These are phyloP conservation scores for Scheffersomyces illinoinensis DNA, from an alignment of 1,139 yeast species.

Conservation along the genomic window DNA sequence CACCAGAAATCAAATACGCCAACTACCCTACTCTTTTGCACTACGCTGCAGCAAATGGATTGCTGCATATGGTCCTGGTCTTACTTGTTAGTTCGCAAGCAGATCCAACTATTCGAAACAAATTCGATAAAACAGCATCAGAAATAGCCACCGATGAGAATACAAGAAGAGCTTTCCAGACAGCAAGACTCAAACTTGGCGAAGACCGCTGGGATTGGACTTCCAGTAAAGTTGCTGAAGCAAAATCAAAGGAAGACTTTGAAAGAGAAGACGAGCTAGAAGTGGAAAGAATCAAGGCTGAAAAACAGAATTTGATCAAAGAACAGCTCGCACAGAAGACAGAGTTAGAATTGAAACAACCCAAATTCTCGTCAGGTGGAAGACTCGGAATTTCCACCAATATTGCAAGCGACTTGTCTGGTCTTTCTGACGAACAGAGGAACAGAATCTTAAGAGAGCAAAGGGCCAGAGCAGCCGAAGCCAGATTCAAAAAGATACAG, in stretches of 20 bases:
- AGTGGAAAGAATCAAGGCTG: conserved; percentile 32
- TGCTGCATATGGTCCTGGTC: conserved; percentile 65
- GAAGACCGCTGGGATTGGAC: conserved; percentile 72
- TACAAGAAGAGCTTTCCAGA: conserved; percentile 61
- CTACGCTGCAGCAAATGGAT: conserved; percentile 70
- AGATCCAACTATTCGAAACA: conserved; percentile 62
- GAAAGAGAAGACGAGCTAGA: conserved; percentile 40
- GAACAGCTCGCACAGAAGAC: conserved; percentile 44
- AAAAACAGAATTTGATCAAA: conserved; percentile 38
- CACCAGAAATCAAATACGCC: conserved; percentile 53
- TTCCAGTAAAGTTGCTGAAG: conserved; percentile 62
- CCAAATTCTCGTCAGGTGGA: conserved; percentile 32
- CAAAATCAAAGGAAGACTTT: conserved; percentile 65
- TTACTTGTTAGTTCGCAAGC: conserved; percentile 67
- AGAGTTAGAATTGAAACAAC: conserved; percentile 38
- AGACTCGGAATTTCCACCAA: conserved; percentile 15
- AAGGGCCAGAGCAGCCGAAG: conserved; percentile 96
- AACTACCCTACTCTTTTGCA: conserved; percentile 77
- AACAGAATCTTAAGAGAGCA: conserved; percentile 86
- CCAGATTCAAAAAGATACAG: conserved; percentile 49
- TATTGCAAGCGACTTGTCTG: conserved; percentile 27
- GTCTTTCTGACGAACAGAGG: conserved; percentile 64
- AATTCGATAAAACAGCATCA: conserved; percentile 61
- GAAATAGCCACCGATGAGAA: conserved; percentile 52
- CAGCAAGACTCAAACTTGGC: conserved; percentile 67